These are phyloP conservation scores for Ananas comosus DNA, from an alignment of 176 grass and related monocot genomes.

Conservation along the genomic window DNA sequence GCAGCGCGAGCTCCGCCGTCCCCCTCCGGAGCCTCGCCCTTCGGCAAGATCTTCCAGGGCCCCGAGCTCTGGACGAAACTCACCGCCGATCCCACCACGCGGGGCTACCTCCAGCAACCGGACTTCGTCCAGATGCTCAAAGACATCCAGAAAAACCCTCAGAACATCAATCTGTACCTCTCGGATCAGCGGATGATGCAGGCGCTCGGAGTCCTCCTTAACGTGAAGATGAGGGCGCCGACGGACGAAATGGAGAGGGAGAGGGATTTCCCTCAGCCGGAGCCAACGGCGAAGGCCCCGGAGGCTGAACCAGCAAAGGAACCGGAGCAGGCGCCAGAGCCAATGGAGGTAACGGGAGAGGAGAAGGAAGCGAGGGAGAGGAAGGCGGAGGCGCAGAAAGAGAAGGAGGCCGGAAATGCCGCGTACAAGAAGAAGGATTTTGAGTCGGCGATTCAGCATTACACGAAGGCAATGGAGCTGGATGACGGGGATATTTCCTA, in stretches of 20 bases:
- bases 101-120: constrained; percentile 67
- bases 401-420: constrained; percentile 79
- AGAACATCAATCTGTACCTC: constrained; percentile 58
- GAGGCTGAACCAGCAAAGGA: constrained; percentile 29
- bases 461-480: constrained; percentile 68
- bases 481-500: constrained; percentile 86
- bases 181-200: constrained; percentile 92
- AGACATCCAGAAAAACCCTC: constrained; percentile 80
- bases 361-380: constrained; percentile 48
- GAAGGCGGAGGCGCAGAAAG: constrained; percentile 68
- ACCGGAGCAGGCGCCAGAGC: constrained; percentile 40
- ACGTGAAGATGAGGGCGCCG: constrained; percentile 65
- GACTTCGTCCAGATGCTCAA: constrained; percentile 86
- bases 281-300: constrained; percentile 10
- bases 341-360: constrained; percentile 56
- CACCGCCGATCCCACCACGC: constrained; percentile 54
- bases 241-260: constrained; percentile 32
- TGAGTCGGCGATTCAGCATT: constrained; percentile 75
- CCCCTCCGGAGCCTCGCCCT: constrained; percentile 19
- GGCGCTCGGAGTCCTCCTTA: constrained; percentile 83
- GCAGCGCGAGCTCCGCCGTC: constrained; percentile 6
- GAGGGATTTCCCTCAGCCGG: constrained; percentile 23
- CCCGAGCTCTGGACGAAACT: constrained; percentile 96
- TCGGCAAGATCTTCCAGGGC: constrained; percentile 86
- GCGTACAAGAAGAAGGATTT: constrained; percentile 99